Evolutionary conservation across 768 basidiomycete species (phyloP).

Genomic region (Leccinellum albellum): DNA sequence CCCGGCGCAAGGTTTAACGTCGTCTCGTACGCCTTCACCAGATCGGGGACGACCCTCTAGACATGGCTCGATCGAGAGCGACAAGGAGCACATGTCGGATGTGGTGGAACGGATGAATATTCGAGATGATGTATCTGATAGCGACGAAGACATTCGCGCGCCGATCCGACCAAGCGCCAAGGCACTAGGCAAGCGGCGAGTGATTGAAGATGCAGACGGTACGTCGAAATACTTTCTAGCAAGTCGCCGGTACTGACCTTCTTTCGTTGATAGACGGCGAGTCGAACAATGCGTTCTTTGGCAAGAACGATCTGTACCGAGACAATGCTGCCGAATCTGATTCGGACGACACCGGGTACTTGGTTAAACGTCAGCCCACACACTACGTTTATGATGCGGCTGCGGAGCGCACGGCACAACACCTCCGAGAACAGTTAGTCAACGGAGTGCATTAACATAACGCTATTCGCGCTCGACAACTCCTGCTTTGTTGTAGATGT

Average conservation of each 20-base stretch:
- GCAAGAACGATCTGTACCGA: conserved; percentile 34
- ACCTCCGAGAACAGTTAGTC: conserved; percentile 46
- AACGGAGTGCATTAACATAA: conserved; percentile 45
- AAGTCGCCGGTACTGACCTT: background rate
- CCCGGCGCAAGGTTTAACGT: conserved; percentile 42
- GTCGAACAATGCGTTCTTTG: conserved; percentile 54
- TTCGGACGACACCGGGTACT: conserved; percentile 40
- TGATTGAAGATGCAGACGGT: conserved; percentile 51
- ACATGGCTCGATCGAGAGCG: conserved; percentile 23
- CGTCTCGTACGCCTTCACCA: conserved; percentile 72
- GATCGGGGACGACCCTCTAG: conserved; percentile 34
- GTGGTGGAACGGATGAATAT: conserved; percentile 27
- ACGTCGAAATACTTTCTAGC: background rate
- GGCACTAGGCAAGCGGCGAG: conserved; percentile 80
- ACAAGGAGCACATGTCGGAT: conserved; percentile 23
- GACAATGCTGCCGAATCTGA: conserved; percentile 44
- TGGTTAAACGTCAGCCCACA: conserved; percentile 44
- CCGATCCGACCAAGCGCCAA: conserved; percentile 76
- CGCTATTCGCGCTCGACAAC: background rate
- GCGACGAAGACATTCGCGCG: conserved; percentile 32
- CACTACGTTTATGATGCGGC: conserved; percentile 91
- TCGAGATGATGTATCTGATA: conserved; percentile 17
- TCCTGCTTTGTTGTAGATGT: conserved; percentile 11
- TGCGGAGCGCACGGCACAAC: conserved; percentile 70
- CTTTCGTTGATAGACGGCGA: conserved; percentile 36